phyloP scores from a whole-genome alignment of 257 asterid species.

The Solanum medicagineum region DNA sequence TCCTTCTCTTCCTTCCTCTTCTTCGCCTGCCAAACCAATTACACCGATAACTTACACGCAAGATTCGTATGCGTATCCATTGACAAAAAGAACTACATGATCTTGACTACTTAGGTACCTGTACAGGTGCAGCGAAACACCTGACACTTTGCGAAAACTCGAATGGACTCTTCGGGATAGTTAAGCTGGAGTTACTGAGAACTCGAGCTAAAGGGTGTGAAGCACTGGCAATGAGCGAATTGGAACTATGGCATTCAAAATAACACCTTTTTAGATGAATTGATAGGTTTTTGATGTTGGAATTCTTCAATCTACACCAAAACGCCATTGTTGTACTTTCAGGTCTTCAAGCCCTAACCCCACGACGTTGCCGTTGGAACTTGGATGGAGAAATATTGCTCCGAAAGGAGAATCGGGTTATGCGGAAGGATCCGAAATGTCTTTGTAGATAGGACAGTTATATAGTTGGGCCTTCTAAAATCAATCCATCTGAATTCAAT shows the following conservation, averaged over 20 bases:
- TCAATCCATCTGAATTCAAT: not conserved
- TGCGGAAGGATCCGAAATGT: not conserved
- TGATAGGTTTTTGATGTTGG: constrained; percentile 15
- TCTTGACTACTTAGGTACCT: constrained; percentile 25
- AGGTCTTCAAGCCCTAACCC: not conserved
- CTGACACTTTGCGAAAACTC: constrained; percentile 28
- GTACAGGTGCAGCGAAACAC: constrained; percentile 50
- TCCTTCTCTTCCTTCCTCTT: constrained; percentile 41
- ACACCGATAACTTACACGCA: not conserved
- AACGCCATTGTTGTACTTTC: constrained; percentile 29
- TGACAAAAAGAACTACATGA: not conserved
- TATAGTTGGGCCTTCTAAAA: not conserved
- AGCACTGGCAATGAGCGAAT: constrained; percentile 5
- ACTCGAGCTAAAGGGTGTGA: constrained; percentile 13
- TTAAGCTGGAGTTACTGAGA: constrained; percentile 4
- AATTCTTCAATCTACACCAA: constrained; percentile 51
- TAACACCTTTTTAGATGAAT: constrained; percentile 21
- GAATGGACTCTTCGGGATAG: constrained; percentile 8
- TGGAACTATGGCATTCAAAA: constrained; percentile 11
- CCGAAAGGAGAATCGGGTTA: not conserved
- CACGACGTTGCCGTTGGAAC: not conserved
- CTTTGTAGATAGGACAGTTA: not conserved
- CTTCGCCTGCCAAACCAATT: constrained; percentile 15
- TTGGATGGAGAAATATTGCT: constrained; percentile 3
- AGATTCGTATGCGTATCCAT: not conserved